Percentiles rank a stretch among this genome's conserved stretches.
Conservation (phyloP, 2,329 filamentous ascomycete genomes). For the Geosmithia morbida region DNA sequence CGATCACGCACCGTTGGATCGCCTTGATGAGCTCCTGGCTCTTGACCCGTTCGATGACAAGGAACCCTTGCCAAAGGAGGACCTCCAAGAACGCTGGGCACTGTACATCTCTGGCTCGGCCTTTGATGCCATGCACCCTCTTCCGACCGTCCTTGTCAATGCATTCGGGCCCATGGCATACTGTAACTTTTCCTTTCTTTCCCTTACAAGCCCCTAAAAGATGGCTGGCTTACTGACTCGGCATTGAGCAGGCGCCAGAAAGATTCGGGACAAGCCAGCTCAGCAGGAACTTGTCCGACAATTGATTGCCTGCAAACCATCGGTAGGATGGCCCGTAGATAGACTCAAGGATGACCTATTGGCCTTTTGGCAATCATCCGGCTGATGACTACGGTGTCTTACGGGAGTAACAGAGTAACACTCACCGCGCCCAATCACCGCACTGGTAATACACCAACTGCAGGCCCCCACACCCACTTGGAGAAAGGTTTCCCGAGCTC, state of each 20-base stretch:
- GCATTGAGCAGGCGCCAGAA: constrained; percentile 3
- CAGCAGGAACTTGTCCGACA: constrained; percentile 15
- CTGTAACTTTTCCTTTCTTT: constrained; percentile 15
- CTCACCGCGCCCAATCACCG: not conserved
- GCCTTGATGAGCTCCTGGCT: constrained; percentile 3
- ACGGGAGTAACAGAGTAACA: not conserved
- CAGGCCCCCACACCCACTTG: not conserved
- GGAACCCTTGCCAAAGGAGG: constrained; percentile 3
- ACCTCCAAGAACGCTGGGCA: constrained; percentile 18
- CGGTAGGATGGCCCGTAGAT: constrained; percentile 23
- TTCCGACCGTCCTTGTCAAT: constrained; percentile 27
- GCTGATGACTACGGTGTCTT: not conserved
- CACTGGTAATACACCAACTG: not conserved
- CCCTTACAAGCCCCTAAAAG: not conserved
- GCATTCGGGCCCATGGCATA: constrained; percentile 31
- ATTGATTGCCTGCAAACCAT: constrained; percentile 16
- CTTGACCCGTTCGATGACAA: not conserved
- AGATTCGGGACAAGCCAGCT: not conserved
- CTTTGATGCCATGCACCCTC: constrained; percentile 21
- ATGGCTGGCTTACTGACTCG: constrained; percentile 16
- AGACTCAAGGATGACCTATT: constrained; percentile 16
- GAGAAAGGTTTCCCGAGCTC: constrained; percentile 1
- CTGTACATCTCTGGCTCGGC: constrained; percentile 26
- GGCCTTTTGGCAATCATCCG: constrained; percentile 9
- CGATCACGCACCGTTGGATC: constrained; percentile 3